Percentiles rank a stretch among this genome's conserved stretches.
phyloP scores from a whole-genome alignment of 2,329 filamentous ascomycete genomes.

The Fusarium sp. region DNA sequence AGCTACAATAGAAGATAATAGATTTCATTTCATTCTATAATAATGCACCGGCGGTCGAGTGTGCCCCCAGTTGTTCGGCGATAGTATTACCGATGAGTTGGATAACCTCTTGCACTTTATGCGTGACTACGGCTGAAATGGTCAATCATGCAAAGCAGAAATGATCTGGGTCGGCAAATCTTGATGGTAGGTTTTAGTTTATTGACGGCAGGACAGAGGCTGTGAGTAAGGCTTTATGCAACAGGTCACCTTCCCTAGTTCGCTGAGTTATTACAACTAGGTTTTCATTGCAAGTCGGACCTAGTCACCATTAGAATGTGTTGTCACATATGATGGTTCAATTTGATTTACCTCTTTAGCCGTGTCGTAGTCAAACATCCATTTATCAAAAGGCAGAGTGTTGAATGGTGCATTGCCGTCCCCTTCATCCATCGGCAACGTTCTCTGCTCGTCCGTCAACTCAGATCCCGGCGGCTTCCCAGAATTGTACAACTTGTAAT shows the following conservation, averaged over 20 bases:
- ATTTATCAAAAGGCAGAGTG: neutral
- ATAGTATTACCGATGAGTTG: accelerated
- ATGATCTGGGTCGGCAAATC: accelerated
- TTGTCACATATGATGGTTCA: accelerated
- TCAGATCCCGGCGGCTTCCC: neutral
- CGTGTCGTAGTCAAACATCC: neutral
- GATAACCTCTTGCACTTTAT: neutral
- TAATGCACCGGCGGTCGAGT: accelerated
- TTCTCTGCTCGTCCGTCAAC: neutral
- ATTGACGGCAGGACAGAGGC: neutral
- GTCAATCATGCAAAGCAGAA: accelerated
- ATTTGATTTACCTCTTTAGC: neutral
- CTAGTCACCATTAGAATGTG: neutral
- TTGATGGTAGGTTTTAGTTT: neutral
- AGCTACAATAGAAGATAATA: accelerated
- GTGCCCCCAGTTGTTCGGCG: no score
- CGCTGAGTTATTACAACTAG: accelerated
- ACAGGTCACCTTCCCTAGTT: neutral
- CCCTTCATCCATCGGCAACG: neutral
- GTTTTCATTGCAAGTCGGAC: neutral
- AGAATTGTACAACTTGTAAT: neutral
- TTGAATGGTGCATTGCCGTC: neutral
- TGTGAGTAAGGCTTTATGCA: neutral
- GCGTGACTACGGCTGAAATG: neutral
- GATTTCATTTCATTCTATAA: accelerated